Evolutionary conservation across 23 red algal genomes (phyloP).

Genomic region (Chondrus crispus): DNA sequence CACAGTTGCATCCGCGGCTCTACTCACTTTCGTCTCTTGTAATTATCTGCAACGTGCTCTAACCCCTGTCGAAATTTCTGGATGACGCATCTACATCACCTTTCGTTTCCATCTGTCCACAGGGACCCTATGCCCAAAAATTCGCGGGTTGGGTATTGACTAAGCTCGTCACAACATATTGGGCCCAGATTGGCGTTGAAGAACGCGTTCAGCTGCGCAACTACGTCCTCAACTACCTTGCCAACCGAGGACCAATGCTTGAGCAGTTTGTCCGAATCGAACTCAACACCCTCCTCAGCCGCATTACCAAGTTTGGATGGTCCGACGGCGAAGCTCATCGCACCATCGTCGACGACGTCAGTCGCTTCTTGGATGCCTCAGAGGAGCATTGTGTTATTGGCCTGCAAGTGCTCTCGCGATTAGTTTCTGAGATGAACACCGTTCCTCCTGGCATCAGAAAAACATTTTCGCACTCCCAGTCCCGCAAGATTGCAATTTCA

Average conservation of each 20-base stretch:
- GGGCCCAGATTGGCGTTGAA: conserved; percentile 46
- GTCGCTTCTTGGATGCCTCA: conserved; percentile 73
- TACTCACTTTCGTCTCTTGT: background rate
- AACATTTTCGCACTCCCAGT: conserved; percentile 69
- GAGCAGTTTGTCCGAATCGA: conserved; percentile 69
- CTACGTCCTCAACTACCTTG: conserved; percentile 71
- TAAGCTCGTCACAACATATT: conserved; percentile 65
- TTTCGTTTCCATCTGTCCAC: background rate
- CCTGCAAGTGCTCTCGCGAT: conserved; percentile 49
- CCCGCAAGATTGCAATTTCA: conserved; percentile 68
- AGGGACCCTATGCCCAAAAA: conserved; percentile 65
- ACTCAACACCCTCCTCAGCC: conserved; percentile 67
- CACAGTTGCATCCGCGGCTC: background rate
- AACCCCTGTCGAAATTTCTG: background rate
- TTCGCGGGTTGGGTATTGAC: conserved; percentile 68
- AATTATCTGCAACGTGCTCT: background rate
- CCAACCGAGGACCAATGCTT: conserved; percentile 59
- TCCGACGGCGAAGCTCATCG: conserved; percentile 51
- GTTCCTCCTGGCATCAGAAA: conserved; percentile 28
- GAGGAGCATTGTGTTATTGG: conserved; percentile 79
- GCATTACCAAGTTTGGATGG: conserved; percentile 80
- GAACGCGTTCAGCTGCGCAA: conserved; percentile 79
- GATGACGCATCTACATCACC: background rate
- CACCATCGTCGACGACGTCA: conserved; percentile 73
- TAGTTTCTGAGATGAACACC: conserved; percentile 78